Evolutionary conservation across 192 early-diverging fungal species (phyloP).

Genomic region (Backusella liffmaniae): DNA sequence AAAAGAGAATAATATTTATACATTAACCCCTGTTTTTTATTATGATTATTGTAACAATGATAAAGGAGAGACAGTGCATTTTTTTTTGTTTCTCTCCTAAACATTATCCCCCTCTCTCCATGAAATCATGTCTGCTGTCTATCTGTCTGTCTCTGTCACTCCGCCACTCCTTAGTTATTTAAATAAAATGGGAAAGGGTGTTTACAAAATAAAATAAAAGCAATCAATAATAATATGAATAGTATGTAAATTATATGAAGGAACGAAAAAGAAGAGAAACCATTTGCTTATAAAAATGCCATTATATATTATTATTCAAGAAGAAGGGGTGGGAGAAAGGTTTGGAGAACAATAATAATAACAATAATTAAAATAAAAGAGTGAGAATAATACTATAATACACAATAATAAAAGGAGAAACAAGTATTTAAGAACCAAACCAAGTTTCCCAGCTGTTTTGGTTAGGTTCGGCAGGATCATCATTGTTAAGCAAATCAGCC

Average conservation of each 20-base stretch:
- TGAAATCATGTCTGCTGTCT: neutral
- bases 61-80: neutral
- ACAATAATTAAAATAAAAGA: neutral
- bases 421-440: conserved; percentile 29
- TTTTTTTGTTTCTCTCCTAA: conserved; percentile 1
- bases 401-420: neutral
- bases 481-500: conserved; percentile 37
- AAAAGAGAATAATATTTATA: neutral
- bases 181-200: neutral
- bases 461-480: conserved; percentile 33
- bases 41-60: conserved; percentile 9
- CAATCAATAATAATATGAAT: neutral
- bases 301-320: neutral
- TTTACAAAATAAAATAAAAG: neutral
- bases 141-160: neutral
- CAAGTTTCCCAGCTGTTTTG: conserved; percentile 39
- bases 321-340: neutral
- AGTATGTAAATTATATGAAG: neutral
- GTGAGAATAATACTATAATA: neutral
- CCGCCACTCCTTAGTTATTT: conserved; percentile 5
- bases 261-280: neutral
- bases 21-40: conserved; percentile 1
- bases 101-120: neutral
- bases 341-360: neutral
- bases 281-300: neutral